Evolutionary conservation across 2,329 filamentous ascomycete genomes (phyloP), one percentile per base, ranked within the genome.

Genomic region (Epichloe scottii): DNA sequence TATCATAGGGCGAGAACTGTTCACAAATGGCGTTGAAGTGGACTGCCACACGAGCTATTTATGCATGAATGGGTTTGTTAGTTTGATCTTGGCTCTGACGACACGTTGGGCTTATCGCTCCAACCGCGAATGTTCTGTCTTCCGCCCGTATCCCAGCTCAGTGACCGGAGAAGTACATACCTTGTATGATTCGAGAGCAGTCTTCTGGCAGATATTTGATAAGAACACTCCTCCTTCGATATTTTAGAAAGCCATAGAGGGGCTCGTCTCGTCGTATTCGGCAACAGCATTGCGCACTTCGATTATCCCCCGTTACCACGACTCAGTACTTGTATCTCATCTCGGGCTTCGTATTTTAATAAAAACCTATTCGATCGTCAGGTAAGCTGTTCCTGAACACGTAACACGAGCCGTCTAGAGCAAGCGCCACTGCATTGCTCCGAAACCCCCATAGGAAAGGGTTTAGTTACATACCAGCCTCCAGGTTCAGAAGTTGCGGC

Each of bases 121-220:
- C 12, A 19, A 23, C 12, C 10, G 10, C 6, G 15, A 23, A 3
- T 14, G 17, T 26, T 34, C 38, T 15, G n/a, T 26, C 15, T 30
- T 17, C 15, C n/a, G 33, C 6, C n/a, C 19, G 10, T 15, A 21
- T 42, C 2, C 11, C 34, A 30, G 10, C 33, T 45, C 19, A 19
- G 21, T 49, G 15, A 14, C 21, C 30, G 14, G 23, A 17, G 53
- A 44, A 49, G 30, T 46, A 52, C 80, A 59, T 69, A 95, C 93
- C 93, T 86, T 95, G 87, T 50, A 98, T 75, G 51, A 98, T 74
- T 60, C 93, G 81, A 56, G 93, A 97, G 57, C 90, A 91, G 53
- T 84, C 87, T 54, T 95, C 88, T 1, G 91, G 93, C 55, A 95
- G 78, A 66, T 93, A 95, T 71, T 93, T 96, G 66, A 98, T 79